phyloP scores from a whole-genome alignment of 345 rosid species.

The Erodium maritimum region DNA sequence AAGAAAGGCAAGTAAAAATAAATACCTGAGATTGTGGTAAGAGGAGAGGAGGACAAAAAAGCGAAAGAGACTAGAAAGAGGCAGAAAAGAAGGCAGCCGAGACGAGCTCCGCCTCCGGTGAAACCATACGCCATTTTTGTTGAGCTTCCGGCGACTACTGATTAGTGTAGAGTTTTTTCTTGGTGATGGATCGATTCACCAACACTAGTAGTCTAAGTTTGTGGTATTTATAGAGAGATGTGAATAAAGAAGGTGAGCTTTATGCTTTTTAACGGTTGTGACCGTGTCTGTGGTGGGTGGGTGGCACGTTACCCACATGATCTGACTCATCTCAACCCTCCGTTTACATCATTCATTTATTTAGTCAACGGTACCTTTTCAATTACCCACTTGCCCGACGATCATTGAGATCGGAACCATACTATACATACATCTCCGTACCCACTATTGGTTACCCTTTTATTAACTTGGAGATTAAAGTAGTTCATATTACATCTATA shows the following conservation, averaged over 20 bases:
- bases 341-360: neutral
- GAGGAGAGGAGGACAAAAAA: slow-evolving; percentile 22
- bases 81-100: slow-evolving; percentile 18
- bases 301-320: slow-evolving; percentile 18
- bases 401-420: too few species aligned
- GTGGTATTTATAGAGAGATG: too few species aligned
- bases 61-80: slow-evolving; percentile 17
- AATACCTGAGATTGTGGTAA: slow-evolving; percentile 20
- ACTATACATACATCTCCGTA: too few species aligned
- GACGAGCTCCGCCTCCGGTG: neutral
- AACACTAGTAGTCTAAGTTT: too few species aligned
- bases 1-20: slow-evolving; percentile 16
- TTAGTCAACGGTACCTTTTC: slow-evolving; percentile 6
- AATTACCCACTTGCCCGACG: too few species aligned
- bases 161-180: too few species aligned
- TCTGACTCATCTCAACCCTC: slow-evolving; percentile 13
- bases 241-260: neutral
- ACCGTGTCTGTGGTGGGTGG: neutral
- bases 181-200: too few species aligned
- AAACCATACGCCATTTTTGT: too few species aligned
- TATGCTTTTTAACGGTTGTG: neutral
- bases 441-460: too few species aligned
- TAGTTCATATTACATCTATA: too few species aligned
- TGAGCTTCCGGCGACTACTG: too few species aligned
- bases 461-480: too few species aligned